A percentile compares a stretch with the other conserved stretches of the same genome.
These are phyloP conservation scores for Epichloe bromicola DNA, from an alignment of 2,329 filamentous ascomycete genomes.

Conservation along the genomic window DNA sequence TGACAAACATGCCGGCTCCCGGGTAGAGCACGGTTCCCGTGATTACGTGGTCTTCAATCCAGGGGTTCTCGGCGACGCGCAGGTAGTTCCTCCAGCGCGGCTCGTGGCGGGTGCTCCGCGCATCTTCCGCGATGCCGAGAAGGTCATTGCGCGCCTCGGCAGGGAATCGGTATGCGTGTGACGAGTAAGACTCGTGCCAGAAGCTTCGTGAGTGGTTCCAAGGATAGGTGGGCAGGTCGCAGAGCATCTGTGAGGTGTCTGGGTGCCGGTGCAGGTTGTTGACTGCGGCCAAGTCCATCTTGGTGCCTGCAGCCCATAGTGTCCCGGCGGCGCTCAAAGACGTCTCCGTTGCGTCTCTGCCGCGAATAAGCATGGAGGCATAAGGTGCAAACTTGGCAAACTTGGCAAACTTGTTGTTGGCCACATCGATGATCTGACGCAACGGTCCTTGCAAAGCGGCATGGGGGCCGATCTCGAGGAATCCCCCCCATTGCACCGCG, in stretches of 20 bases:
- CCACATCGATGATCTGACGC: not conserved
- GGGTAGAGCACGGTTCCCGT: slow-evolving; percentile 20
- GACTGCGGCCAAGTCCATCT: too few species aligned
- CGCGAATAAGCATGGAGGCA: too few species aligned
- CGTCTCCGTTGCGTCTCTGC: not conserved
- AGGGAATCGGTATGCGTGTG: slow-evolving; percentile 11
- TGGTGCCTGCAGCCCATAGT: not conserved
- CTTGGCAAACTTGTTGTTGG: too few species aligned
- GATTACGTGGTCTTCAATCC: slow-evolving; percentile 21
- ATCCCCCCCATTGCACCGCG: not conserved
- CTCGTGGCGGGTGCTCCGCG: slow-evolving; percentile 12
- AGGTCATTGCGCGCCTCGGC: slow-evolving; percentile 12
- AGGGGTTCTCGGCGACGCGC: slow-evolving; percentile 16
- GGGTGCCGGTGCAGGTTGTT: too few species aligned
- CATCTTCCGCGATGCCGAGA: slow-evolving; percentile 10
- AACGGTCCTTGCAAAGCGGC: slow-evolving; percentile 21
- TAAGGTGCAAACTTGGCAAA: too few species aligned
- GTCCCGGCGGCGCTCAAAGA: slow-evolving; percentile 23
- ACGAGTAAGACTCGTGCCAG: slow-evolving; percentile 15
- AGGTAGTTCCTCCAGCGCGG: slow-evolving; percentile 22
- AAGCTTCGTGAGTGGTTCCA: slow-evolving; percentile 18
- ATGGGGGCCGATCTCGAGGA: slow-evolving; percentile 29
- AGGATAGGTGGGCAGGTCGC: slow-evolving; percentile 13
- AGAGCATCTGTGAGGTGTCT: too few species aligned
- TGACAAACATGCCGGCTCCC: slow-evolving; percentile 20